phyloP scores from a whole-genome alignment of 345 rosid genomes.

The Sonneratia alba region DNA sequence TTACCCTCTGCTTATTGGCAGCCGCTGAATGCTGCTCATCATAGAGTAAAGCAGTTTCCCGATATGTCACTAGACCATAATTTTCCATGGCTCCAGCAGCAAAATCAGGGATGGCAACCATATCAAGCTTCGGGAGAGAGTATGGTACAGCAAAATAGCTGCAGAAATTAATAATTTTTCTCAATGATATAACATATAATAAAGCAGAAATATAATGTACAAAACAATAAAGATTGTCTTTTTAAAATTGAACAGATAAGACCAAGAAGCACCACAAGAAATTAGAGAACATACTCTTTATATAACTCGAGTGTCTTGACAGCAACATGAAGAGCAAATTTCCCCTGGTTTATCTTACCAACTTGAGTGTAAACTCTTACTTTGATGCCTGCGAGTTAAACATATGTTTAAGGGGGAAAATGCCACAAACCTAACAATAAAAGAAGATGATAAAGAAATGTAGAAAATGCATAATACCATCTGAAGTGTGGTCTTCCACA shows the following conservation, averaged over 20 bases:
- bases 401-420: conserved; percentile 8
- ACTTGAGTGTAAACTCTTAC: conserved; percentile 89
- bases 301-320: conserved; percentile 75
- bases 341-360: conserved; percentile 82
- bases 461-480: conserved; percentile 35
- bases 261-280: conserved; percentile 1
- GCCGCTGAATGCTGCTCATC: conserved; percentile 97
- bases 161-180: conserved; percentile 13
- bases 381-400: conserved; percentile 47
- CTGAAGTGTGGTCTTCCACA: conserved; percentile 79
- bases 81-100: conserved; percentile 99
- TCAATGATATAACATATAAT: not conserved
- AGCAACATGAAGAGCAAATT: conserved; percentile 88
- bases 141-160: conserved; percentile 91
- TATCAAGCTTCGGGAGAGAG: conserved; percentile 86
- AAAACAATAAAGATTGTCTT: not conserved
- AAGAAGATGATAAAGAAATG: not conserved
- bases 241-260: not conserved
- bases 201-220: not conserved
- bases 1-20: conserved; percentile 89
- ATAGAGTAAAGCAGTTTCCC: conserved; percentile 84
- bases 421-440: not conserved
- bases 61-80: conserved; percentile 90
- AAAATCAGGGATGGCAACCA: conserved; percentile 97
- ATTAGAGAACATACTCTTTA: conserved; percentile 51